Evolutionary conservation across 345 rosid species (phyloP), one percentile per base, ranked within the genome.

Genomic region (Rhizophora mangle): DNA sequence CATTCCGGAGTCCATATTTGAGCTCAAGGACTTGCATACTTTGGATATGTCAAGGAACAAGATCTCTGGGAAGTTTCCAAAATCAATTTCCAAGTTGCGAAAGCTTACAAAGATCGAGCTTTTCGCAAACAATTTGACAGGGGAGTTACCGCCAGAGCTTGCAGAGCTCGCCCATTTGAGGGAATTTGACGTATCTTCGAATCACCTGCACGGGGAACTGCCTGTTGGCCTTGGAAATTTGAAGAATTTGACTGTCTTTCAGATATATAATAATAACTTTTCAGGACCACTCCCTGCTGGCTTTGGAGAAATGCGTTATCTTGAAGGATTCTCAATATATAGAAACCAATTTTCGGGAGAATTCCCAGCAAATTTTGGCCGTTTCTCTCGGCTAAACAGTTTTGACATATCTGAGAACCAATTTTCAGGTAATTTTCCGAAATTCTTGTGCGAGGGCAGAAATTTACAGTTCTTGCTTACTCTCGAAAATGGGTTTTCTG

Each of bases 401-500:
- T 59, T 89, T 59, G 98, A 94, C 78, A 87, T 94, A 81, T 94
- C 98, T 0, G 96, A 94, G 72, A 94, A 94, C 76, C 71, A 60
- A 60, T 91, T 94, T 61, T 78, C 89, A 2, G 97, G 97, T 72
- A 70, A 74, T 2, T 91, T 94, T 64, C 98, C 98, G 5, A 70
- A 72, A 61, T 94, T 78, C 79, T 69, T 91, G 75, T 94, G 97
- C 76, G 85, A 53, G 78, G 74, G 64, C 30, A 74, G 79, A 39
- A 84, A 80, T 54, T 72, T 94, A 20, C 55, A 2, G 7, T 68
- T 21, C 75, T 74, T 94, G 78, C 90, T 94, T 39, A 93, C 92
- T 37, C 36, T 91, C 49, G 78, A 64, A 46, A 94, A 91, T 62
- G 77, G 63, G 5, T 94, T 94, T 62, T 84, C 96, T 1, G 96